Evolutionary conservation across 1,284 basidiomycete genomes (phyloP).

Genomic region (Sporisorium scitamineum): DNA sequence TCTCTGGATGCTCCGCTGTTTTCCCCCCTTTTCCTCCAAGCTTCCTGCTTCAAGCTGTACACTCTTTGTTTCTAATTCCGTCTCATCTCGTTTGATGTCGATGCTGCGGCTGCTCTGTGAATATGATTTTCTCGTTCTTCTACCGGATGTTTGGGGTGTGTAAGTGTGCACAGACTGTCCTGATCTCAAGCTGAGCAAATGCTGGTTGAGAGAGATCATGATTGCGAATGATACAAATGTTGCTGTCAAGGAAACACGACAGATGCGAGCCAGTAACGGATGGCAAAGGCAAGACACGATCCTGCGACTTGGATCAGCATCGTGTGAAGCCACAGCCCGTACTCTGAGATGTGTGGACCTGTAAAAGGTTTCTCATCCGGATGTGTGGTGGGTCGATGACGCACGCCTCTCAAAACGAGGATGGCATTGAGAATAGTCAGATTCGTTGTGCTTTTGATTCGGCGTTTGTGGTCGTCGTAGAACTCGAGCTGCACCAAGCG

Average conservation of each 20-base stretch:
- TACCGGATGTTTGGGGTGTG: not conserved
- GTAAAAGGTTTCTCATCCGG: constrained; percentile 4
- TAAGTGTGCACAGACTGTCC: too few species aligned
- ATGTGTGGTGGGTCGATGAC: not conserved
- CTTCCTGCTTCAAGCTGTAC: not conserved
- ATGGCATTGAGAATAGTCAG: constrained; percentile 65
- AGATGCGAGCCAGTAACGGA: constrained; percentile 62
- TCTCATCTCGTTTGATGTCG: constrained; percentile 8
- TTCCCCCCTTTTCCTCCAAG: not conserved
- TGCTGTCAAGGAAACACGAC: constrained; percentile 56
- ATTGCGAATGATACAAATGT: constrained; percentile 1
- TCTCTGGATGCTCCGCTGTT: constrained; percentile 42
- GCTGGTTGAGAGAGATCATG: not conserved
- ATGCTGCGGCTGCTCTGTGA: constrained; percentile 26
- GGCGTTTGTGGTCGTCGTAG: constrained; percentile 10
- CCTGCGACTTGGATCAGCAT: constrained; percentile 61
- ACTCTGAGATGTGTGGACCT: constrained; percentile 52
- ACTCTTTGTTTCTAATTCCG: not conserved
- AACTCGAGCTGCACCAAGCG: constrained; percentile 45
- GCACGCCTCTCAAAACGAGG: constrained; percentile 59
- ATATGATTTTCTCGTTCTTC: constrained; percentile 10
- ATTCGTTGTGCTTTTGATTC: constrained; percentile 59
- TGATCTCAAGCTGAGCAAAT: not conserved
- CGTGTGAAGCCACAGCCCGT: constrained; percentile 49
- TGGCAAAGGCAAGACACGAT: constrained; percentile 57